These are phyloP conservation scores for Alternaria rosae DNA, from an alignment of 2,329 filamentous ascomycete genomes.

Conservation along the genomic window DNA sequence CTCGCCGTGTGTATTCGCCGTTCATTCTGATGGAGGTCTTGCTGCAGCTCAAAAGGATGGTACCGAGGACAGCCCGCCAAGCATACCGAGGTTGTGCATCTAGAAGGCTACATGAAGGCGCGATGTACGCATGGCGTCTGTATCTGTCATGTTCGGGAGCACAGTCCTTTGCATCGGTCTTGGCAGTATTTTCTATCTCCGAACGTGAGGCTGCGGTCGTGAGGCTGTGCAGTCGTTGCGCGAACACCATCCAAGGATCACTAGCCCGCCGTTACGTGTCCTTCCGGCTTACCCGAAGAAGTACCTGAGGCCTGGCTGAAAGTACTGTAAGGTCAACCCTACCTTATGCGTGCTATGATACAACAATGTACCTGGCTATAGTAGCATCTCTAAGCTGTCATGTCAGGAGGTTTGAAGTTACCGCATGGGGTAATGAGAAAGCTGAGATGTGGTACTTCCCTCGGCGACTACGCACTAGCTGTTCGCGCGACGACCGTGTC, in stretches of 20 bases:
- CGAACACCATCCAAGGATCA: constrained; percentile 1
- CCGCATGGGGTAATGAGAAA: neutral
- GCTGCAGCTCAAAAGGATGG: neutral
- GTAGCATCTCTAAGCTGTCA: neutral
- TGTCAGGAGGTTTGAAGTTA: neutral
- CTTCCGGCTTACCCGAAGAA: constrained; percentile 5
- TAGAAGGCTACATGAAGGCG: constrained; percentile 1
- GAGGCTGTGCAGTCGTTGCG: neutral
- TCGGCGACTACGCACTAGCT: neutral
- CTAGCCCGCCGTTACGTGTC: constrained; percentile 8
- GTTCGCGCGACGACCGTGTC: neutral
- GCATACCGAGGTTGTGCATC: neutral
- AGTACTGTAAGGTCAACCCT: neutral
- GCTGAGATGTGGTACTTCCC: neutral
- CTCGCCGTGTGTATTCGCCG: neutral
- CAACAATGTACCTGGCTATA: neutral
- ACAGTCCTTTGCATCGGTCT: neutral
- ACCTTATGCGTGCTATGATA: neutral
- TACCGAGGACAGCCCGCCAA: neutral
- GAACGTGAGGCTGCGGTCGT: neutral
- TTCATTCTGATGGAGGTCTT: neutral
- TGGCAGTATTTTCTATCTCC: neutral
- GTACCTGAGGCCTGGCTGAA: neutral
- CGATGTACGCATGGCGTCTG: neutral
- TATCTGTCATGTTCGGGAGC: neutral